Evolutionary conservation across 108 stramenopile species (phyloP).

Genomic region (Nannochloropsis granulata): DNA sequence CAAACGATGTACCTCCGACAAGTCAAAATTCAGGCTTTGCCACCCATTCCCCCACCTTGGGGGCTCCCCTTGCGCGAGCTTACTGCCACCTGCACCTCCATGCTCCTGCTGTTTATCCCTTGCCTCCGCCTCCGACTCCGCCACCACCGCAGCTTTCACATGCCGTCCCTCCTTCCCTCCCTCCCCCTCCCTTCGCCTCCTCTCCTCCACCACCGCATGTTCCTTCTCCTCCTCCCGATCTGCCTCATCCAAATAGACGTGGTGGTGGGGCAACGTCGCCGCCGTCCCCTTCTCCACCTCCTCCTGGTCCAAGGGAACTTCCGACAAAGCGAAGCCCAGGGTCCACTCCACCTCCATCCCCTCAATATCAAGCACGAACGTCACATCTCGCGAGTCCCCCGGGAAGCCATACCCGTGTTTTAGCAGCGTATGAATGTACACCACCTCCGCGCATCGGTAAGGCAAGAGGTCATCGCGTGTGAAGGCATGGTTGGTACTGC

Average conservation of each 20-base stretch:
- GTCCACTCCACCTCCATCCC: constrained; percentile 31
- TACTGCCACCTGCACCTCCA: too few relatives aligned
- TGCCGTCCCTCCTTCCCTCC: not conserved
- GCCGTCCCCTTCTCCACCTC: not conserved
- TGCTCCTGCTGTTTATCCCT: not conserved
- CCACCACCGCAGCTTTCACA: not conserved
- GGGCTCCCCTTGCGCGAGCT: not conserved
- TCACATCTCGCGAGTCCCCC: constrained; percentile 9
- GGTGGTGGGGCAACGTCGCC: not conserved
- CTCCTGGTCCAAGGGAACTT: not conserved
- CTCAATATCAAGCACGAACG: constrained; percentile 13
- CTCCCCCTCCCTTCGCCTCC: not conserved
- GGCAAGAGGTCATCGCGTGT: constrained; percentile 4
- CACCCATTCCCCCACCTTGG: not conserved
- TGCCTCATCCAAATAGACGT: not conserved
- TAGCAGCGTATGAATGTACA: constrained; percentile 22
- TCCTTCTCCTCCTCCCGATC: not conserved
- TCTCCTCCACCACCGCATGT: not conserved
- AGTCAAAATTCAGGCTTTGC: not conserved
- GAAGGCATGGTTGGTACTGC: not conserved
- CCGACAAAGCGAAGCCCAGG: constrained; percentile 1
- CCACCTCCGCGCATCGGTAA: constrained; percentile 20
- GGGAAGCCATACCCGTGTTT: constrained; percentile 26
- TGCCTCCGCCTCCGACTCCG: not conserved
- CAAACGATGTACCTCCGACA: not conserved